Conservation (phyloP, 2,329 filamentous ascomycete genomes). For the Cadophora sp. region DNA sequence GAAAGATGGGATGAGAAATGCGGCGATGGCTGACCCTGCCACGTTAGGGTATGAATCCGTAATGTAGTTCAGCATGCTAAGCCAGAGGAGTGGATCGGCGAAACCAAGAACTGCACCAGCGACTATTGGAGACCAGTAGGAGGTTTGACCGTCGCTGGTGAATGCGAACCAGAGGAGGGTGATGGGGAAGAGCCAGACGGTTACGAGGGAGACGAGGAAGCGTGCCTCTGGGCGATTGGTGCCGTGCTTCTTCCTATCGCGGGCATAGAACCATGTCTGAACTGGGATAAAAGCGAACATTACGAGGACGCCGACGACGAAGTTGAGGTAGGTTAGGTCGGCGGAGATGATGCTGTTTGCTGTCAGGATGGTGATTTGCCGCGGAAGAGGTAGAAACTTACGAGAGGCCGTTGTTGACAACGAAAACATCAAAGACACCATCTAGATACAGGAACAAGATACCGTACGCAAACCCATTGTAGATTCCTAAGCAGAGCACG, state of each 20-base stretch:
- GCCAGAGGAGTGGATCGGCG: constrained; percentile 52
- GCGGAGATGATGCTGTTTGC: constrained; percentile 45
- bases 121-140: constrained; percentile 51
- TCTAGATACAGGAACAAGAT: constrained; percentile 52
- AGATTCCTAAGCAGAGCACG: constrained; percentile 49
- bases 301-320: constrained; percentile 50
- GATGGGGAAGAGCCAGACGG: constrained; percentile 52
- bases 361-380: constrained; percentile 22
- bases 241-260: constrained; percentile 48
- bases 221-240: constrained; percentile 50
- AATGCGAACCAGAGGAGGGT: constrained; percentile 53
- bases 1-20: constrained; percentile 53
- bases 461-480: constrained; percentile 53
- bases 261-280: constrained; percentile 51
- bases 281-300: constrained; percentile 52
- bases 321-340: constrained; percentile 52
- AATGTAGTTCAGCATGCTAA: constrained; percentile 53
- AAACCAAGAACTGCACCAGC: constrained; percentile 51
- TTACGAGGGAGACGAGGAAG: constrained; percentile 50
- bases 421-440: constrained; percentile 52
- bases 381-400: constrained; percentile 32
- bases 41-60: constrained; percentile 52
- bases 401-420: constrained; percentile 51
- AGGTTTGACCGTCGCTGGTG: constrained; percentile 49
- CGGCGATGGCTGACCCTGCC: constrained; percentile 50